Evolutionary conservation across 2,329 filamentous ascomycete genomes (phyloP).

Genomic region (Conoideocrella luteorostrata): DNA sequence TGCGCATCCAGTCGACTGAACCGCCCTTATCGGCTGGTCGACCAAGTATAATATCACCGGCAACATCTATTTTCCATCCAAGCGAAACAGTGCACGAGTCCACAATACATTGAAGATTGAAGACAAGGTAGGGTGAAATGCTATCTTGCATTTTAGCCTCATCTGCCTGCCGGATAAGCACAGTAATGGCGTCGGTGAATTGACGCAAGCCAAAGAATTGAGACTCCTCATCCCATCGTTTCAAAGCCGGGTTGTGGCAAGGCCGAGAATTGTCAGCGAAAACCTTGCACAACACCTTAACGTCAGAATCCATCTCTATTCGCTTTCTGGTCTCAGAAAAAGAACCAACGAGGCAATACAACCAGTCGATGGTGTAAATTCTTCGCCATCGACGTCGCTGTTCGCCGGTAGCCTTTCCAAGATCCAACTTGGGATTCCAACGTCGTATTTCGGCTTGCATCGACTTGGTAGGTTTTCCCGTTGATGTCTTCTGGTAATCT

Average conservation of each 20-base stretch:
- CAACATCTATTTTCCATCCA: conserved; percentile 31
- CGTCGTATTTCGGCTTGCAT: conserved; percentile 31
- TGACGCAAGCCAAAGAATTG: conserved; percentile 38
- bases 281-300: too few relatives aligned
- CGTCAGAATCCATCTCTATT: neutral
- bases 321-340: conserved; percentile 21
- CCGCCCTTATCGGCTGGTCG: neutral
- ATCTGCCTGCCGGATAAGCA: conserved; percentile 38
- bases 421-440: conserved; percentile 36
- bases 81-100: conserved; percentile 38
- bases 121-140: conserved; percentile 41
- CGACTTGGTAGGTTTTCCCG: conserved; percentile 38
- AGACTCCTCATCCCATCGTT: conserved; percentile 20
- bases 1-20: neutral
- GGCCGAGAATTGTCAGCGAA: too few relatives aligned
- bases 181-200: conserved; percentile 37
- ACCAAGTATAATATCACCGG: neutral
- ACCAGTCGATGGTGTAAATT: conserved; percentile 43
- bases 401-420: conserved; percentile 29
- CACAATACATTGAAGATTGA: conserved; percentile 44
- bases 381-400: conserved; percentile 40
- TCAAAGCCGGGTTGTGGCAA: neutral
- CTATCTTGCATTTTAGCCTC: conserved; percentile 28
- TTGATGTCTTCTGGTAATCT: conserved; percentile 38
- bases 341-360: conserved; percentile 44